A percentile compares a stretch with the other conserved stretches of the same genome.
Conservation (phyloP, 345 rosid species). For the Lenwebbia sp. region DNA sequence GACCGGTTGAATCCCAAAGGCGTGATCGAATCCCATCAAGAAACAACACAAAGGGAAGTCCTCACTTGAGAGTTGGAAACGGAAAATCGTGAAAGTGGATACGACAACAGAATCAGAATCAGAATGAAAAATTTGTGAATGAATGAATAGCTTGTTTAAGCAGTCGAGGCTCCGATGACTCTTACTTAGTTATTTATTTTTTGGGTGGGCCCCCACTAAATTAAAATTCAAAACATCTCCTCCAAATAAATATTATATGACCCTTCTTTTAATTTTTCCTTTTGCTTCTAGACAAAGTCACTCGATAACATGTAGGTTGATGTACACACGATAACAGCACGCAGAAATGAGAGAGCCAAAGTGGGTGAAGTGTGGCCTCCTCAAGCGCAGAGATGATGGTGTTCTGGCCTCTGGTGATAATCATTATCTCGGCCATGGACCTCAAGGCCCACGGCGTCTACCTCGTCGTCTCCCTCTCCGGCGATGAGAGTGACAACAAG, state of each 20-base stretch:
- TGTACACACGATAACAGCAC: too few species aligned
- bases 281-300: neutral
- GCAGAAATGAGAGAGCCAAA: too few species aligned
- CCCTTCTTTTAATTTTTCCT: neutral
- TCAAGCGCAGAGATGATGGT: slow-evolving; percentile 23
- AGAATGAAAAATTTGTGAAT: too few species aligned
- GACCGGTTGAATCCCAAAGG: neutral
- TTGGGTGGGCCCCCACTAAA: neutral
- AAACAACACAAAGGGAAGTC: neutral
- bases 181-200: neutral
- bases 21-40: neutral
- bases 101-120: too few species aligned
- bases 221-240: neutral
- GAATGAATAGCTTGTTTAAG: neutral
- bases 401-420: slow-evolving; percentile 40
- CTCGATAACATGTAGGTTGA: too few species aligned
- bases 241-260: neutral
- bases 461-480: slow-evolving; percentile 33
- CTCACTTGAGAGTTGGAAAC: too few species aligned
- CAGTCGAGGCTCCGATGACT: neutral
- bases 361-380: too few species aligned
- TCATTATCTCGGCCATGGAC: slow-evolving; percentile 32
- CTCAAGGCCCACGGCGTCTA: slow-evolving; percentile 46
- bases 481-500: slow-evolving; percentile 29
- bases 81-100: too few species aligned